These are phyloP conservation scores for Heliamphora ciliata DNA, from an alignment of 179 eudicot species.

Conservation along the genomic window DNA sequence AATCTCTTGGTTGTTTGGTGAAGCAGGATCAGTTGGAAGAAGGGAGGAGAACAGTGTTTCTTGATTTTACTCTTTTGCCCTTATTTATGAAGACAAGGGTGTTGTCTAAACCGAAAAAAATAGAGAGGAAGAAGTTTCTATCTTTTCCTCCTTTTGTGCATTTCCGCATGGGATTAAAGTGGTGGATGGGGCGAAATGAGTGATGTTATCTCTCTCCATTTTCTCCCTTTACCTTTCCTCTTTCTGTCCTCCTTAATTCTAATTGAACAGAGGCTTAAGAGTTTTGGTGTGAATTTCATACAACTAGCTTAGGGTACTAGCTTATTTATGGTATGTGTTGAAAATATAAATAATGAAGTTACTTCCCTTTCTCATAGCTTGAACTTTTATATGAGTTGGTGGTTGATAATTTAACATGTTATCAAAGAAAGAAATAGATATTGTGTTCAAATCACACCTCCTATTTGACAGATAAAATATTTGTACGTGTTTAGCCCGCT, in stretches of 20 bases:
- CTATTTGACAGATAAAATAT: too few relatives aligned
- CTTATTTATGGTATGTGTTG: not conserved
- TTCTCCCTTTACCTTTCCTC: not conserved
- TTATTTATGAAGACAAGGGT: not conserved
- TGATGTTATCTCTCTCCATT: not conserved
- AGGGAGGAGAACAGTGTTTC: not conserved
- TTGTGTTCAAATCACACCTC: too few relatives aligned
- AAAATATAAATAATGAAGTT: not conserved
- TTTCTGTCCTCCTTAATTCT: not conserved
- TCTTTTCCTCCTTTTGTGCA: not conserved
- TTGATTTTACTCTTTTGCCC: not conserved
- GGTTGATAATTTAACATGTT: too few relatives aligned
- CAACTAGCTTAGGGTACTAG: slow-evolving; percentile 3
- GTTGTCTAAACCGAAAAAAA: not conserved
- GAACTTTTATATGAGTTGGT: too few relatives aligned
- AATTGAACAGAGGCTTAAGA: not conserved
- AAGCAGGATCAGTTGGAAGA: slow-evolving; percentile 6
- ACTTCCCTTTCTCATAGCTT: too few relatives aligned
- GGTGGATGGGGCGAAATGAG: not conserved
- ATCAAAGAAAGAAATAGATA: too few relatives aligned
- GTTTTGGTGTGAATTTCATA: not conserved
- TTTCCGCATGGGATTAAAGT: not conserved
- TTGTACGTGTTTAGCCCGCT: too few relatives aligned
- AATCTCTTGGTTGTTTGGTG: not conserved
- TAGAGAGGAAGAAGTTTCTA: not conserved